These are phyloP conservation scores for Platanthera guangdongensis DNA, from an alignment of 106 monocot species.

Conservation along the genomic window DNA sequence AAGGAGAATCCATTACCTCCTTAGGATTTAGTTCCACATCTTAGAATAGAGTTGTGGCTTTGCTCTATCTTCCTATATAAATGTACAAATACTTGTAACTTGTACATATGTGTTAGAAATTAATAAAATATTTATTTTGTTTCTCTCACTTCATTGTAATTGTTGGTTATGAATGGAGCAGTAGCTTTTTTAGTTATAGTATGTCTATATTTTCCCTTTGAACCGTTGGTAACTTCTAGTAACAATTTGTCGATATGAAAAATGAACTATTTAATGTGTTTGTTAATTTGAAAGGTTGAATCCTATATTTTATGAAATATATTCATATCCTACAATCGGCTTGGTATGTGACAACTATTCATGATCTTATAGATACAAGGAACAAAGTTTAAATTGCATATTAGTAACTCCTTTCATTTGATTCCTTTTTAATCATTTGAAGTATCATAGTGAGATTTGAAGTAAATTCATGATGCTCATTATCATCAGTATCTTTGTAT, in stretches of 20 bases:
- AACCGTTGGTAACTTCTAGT: background rate
- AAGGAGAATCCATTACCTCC: too few relatives aligned
- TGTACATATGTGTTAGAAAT: too few relatives aligned
- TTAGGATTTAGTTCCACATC: too few relatives aligned
- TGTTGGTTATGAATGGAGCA: too few relatives aligned
- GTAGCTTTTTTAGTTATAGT: background rate
- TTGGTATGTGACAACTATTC: background rate
- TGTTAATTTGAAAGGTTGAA: constrained; percentile 1
- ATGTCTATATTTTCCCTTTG: background rate
- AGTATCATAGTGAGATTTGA: background rate
- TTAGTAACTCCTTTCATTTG: background rate
- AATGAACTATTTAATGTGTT: background rate
- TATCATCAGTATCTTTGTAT: background rate
- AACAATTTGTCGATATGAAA: background rate
- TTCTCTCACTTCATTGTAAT: too few relatives aligned
- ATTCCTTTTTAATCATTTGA: constrained; percentile 4
- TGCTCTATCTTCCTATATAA: too few relatives aligned
- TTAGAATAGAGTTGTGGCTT: too few relatives aligned
- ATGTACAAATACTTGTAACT: too few relatives aligned
- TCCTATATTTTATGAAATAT: background rate
- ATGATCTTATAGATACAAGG: background rate
- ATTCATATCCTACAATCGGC: background rate
- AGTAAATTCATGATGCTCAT: background rate
- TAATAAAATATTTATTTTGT: too few relatives aligned
- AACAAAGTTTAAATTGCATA: background rate